Percentiles rank a stretch among this genome's conserved stretches.
Conservation (phyloP, 2,329 filamentous ascomycete species). For the Pyricularia pennisetigena region DNA sequence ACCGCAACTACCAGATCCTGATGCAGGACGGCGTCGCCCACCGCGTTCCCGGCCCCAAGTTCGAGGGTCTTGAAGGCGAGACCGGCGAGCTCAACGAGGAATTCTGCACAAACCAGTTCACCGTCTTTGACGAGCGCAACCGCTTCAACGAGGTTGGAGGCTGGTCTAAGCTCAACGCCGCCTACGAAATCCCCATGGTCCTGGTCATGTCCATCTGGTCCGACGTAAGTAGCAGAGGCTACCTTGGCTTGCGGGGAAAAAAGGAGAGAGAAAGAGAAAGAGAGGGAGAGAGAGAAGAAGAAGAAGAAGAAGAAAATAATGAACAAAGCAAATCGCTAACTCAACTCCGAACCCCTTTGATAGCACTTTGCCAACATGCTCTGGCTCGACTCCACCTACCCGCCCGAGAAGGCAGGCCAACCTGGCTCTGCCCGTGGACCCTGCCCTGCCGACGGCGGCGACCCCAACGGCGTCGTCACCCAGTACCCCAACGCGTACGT, state of each 20-base stretch:
- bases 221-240: constrained; percentile 3
- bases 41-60: constrained; percentile 29
- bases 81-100: constrained; percentile 35
- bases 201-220: constrained; percentile 54
- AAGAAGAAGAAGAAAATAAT: too few relatives aligned
- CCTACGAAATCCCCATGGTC: constrained; percentile 46
- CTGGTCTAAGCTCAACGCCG: constrained; percentile 38
- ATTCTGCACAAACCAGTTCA: constrained; percentile 46
- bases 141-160: constrained; percentile 44
- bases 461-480: constrained; percentile 27
- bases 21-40: constrained; percentile 46
- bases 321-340: background rate
- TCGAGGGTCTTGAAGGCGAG: constrained; percentile 11
- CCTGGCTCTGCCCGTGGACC: constrained; percentile 32
- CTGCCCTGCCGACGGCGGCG: constrained; percentile 29
- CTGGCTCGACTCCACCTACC: constrained; percentile 51
- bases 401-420: constrained; percentile 24
- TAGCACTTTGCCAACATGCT: constrained; percentile 48
- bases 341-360: background rate
- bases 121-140: constrained; percentile 39
- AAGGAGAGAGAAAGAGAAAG: too few relatives aligned
- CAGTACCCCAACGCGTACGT: constrained; percentile 26
- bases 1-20: constrained; percentile 43
- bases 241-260: too few relatives aligned
- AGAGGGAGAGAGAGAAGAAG: too few relatives aligned